A percentile compares a stretch with the other conserved stretches of the same genome.
These are phyloP conservation scores for Colletotrichum trifolii DNA, from an alignment of 2,329 filamentous ascomycete genomes.

Conservation along the genomic window DNA sequence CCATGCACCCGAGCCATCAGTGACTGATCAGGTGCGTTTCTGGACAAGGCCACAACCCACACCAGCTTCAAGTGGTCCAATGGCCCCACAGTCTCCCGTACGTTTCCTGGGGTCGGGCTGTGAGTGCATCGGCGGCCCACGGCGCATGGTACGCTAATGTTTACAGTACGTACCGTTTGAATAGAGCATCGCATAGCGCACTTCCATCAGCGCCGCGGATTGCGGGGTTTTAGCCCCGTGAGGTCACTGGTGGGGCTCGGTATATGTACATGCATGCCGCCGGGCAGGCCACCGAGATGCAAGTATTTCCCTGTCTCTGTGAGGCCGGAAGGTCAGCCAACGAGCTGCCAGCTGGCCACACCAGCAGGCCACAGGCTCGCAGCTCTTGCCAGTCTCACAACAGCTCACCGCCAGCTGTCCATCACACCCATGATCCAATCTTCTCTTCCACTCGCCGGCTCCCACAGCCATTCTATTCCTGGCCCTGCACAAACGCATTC, in stretches of 20 bases:
- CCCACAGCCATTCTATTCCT: slow-evolving; percentile 23
- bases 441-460: slow-evolving; percentile 11
- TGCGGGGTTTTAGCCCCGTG: slow-evolving; percentile 41
- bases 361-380: not conserved
- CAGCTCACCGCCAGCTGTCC: no score
- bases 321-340: not conserved
- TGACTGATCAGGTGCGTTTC: slow-evolving; percentile 36
- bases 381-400: no score
- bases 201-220: slow-evolving; percentile 32
- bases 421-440: slow-evolving; percentile 21
- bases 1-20: not conserved
- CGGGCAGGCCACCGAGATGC: slow-evolving; percentile 19
- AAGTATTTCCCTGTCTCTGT: slow-evolving; percentile 22
- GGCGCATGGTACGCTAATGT: slow-evolving; percentile 15
- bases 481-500: slow-evolving; percentile 4
- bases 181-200: no score
- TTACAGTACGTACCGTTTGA: no score
- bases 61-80: slow-evolving; percentile 36
- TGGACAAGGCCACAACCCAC: slow-evolving; percentile 35
- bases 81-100: slow-evolving; percentile 36
- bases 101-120: slow-evolving; percentile 43
- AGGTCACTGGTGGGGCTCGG: slow-evolving; percentile 36
- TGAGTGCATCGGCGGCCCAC: slow-evolving; percentile 34
- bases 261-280: slow-evolving; percentile 24
- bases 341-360: not conserved